These are phyloP conservation scores for Aspergillus candidus DNA, from an alignment of 2,329 filamentous ascomycete species.

Conservation along the genomic window DNA sequence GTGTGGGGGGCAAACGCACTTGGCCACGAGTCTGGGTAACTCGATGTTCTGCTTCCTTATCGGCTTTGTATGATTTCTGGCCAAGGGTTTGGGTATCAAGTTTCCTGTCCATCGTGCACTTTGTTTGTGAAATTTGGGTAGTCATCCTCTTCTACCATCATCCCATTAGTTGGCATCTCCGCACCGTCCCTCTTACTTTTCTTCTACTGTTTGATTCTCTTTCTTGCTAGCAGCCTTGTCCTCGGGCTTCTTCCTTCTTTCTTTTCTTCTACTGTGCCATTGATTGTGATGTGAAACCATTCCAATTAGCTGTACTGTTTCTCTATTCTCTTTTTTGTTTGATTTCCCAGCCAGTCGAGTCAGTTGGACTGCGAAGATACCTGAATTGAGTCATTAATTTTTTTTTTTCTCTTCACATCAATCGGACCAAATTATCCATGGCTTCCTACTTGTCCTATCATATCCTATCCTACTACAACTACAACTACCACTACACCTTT, in stretches of 20 bases:
- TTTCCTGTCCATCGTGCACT: too few species aligned
- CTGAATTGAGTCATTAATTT: conserved; percentile 23
- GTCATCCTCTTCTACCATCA: not conserved
- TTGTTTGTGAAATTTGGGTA: too few species aligned
- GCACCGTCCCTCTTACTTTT: not conserved
- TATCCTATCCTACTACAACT: too few species aligned
- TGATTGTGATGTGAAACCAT: conserved; percentile 11
- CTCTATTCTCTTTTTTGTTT: conserved; percentile 9
- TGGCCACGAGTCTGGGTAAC: too few species aligned
- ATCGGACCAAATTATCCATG: not conserved
- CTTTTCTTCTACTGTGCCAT: conserved; percentile 7
- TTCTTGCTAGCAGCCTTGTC: not conserved
- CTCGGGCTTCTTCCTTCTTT: conserved; percentile 1
- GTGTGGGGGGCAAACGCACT: too few species aligned
- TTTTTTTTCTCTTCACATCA: conserved; percentile 6
- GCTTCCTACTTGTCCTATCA: too few species aligned
- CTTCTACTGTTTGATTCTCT: conserved; percentile 3
- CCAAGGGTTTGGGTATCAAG: too few species aligned
- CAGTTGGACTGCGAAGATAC: conserved; percentile 30
- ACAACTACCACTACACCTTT: too few species aligned
- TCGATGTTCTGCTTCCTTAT: conserved; percentile 14
- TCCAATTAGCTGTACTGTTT: conserved; percentile 6
- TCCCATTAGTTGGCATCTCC: not conserved
- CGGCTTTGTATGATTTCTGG: conserved; percentile 2
- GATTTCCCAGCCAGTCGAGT: too few species aligned